Conservation (phyloP, 306 rosid species). For the Citrullus colocynthis region DNA sequence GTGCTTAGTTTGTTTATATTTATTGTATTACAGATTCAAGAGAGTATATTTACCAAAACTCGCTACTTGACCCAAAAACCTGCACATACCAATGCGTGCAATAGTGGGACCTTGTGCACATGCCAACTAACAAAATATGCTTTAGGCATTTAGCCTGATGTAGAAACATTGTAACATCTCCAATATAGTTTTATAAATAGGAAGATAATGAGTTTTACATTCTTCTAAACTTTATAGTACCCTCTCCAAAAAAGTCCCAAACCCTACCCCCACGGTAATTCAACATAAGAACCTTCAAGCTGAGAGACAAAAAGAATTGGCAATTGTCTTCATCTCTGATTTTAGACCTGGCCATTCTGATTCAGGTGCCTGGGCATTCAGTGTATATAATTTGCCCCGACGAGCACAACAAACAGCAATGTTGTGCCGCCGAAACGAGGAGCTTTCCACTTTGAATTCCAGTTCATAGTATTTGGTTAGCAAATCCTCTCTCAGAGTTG, state of each 20-base stretch:
- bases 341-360: slow-evolving; percentile 48
- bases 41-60: neutral
- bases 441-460: slow-evolving; percentile 71
- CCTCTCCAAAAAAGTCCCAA: neutral
- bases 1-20: slow-evolving; percentile 33
- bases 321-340: slow-evolving; percentile 44
- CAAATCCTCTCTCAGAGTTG: slow-evolving; percentile 52
- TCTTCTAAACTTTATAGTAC: neutral
- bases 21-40: neutral
- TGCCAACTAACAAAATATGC: neutral
- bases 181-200: neutral
- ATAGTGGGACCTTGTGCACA: slow-evolving; percentile 9
- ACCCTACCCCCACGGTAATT: neutral
- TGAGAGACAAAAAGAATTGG: slow-evolving; percentile 53
- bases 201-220: neutral
- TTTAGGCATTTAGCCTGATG: slow-evolving; percentile 3
- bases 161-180: neutral
- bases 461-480: slow-evolving; percentile 42
- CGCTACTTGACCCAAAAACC: neutral
- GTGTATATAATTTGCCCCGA: slow-evolving; percentile 50
- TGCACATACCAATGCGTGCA: neutral
- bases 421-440: slow-evolving; percentile 52
- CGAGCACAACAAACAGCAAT: slow-evolving; percentile 58
- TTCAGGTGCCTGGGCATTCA: slow-evolving; percentile 93
- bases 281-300: slow-evolving; percentile 9